Evolutionary conservation across 306 rosid species (phyloP).

Genomic region (Citrullus mucosospermus): DNA sequence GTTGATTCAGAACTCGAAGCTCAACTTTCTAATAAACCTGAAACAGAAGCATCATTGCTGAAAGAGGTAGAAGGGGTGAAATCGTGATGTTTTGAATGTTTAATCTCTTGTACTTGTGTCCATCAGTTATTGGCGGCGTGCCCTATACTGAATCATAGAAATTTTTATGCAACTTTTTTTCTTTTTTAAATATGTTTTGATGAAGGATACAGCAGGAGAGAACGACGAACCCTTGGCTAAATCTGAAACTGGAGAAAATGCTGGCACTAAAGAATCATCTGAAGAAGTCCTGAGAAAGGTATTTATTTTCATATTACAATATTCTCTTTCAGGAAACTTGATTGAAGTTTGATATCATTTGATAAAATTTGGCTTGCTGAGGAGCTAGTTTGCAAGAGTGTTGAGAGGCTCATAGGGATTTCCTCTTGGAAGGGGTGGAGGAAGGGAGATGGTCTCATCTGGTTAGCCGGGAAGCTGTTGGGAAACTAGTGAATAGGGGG

Average conservation of each 20-base stretch:
- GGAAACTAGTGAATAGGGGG: no score
- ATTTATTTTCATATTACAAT: conserved; percentile 1
- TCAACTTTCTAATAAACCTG: conserved; percentile 25
- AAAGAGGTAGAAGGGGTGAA: conserved; percentile 44
- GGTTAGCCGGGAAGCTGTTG: no score
- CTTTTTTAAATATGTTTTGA: conserved; percentile 1
- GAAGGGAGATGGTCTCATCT: no score
- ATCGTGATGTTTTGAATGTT: conserved; percentile 1
- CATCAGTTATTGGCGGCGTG: not conserved
- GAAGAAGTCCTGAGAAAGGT: conserved; percentile 30
- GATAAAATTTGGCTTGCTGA: not conserved
- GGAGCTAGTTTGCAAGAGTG: no score
- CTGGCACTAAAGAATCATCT: conserved; percentile 32
- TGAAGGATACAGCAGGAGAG: conserved; percentile 33
- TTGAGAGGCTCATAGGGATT: no score
- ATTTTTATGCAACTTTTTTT: not conserved
- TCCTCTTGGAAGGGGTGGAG: no score
- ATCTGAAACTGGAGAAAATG: conserved; percentile 30
- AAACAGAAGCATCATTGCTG: conserved; percentile 20
- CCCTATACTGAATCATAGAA: not conserved
- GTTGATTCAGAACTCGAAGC: conserved; percentile 21
- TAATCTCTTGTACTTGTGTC: not conserved
- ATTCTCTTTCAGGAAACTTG: not conserved
- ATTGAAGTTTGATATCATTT: not conserved
- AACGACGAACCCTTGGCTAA: conserved; percentile 29